Percentiles rank a stretch among this genome's conserved stretches.
These are phyloP conservation scores for Forsythia suspensa DNA, from an alignment of 257 asterid genomes.

Conservation along the genomic window DNA sequence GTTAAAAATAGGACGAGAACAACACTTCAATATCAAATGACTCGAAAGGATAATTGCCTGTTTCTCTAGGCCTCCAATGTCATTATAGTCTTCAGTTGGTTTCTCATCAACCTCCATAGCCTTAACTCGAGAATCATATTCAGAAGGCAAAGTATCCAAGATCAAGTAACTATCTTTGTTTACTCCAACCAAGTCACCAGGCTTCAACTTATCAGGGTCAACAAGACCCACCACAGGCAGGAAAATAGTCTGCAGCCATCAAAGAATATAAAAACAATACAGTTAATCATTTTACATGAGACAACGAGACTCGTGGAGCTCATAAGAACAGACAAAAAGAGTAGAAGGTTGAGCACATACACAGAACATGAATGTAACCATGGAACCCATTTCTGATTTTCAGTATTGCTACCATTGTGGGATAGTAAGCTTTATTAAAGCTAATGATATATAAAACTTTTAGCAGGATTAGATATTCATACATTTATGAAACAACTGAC, in stretches of 20 bases:
- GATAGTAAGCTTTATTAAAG: too few species aligned
- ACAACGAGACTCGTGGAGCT: background rate
- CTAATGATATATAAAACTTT: too few species aligned
- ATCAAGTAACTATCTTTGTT: constrained; percentile 60
- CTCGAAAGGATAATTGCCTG: constrained; percentile 39
- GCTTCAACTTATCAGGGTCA: constrained; percentile 54
- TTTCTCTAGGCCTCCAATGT: constrained; percentile 64
- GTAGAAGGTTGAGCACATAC: background rate
- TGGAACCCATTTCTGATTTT: too few species aligned
- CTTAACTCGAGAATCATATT: constrained; percentile 62
- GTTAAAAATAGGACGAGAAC: background rate
- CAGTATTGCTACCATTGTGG: too few species aligned
- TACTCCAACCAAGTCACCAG: constrained; percentile 63
- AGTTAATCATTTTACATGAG: background rate
- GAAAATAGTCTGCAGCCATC: constrained; percentile 48
- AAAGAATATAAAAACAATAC: background rate
- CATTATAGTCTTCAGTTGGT: constrained; percentile 65
- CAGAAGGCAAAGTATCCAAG: constrained; percentile 61
- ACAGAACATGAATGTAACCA: background rate
- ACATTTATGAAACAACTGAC: background rate
- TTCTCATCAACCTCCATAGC: constrained; percentile 69
- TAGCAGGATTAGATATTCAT: background rate
- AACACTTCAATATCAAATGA: background rate
- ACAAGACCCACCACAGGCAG: constrained; percentile 64
- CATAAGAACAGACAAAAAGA: background rate